These are phyloP conservation scores for Ogataea neopini DNA, from an alignment of 805 yeast genomes.

Conservation along the genomic window DNA sequence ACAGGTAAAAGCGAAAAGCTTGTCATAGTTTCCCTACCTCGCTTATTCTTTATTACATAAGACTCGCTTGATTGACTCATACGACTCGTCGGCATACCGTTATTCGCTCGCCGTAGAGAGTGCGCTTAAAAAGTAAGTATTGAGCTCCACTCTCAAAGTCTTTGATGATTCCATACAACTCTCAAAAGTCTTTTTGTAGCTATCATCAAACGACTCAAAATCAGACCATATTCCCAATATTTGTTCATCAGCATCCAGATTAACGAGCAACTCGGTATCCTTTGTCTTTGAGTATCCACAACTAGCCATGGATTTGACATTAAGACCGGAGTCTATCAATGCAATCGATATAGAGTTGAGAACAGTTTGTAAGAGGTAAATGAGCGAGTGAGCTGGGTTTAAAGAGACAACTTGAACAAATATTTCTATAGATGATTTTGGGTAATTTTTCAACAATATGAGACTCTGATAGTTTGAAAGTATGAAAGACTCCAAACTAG, in stretches of 20 bases:
- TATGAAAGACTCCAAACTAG: slow-evolving; percentile 43
- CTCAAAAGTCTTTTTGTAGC: slow-evolving; percentile 32
- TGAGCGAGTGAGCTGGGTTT: slow-evolving; percentile 35
- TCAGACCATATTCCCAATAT: slow-evolving; percentile 63
- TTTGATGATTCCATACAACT: slow-evolving; percentile 46
- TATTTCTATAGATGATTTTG: slow-evolving; percentile 85
- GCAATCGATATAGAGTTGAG: slow-evolving; percentile 72
- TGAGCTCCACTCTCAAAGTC: slow-evolving; percentile 44
- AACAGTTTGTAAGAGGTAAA: slow-evolving; percentile 43
- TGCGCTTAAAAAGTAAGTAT: slow-evolving; percentile 40
- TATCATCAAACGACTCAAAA: slow-evolving; percentile 32
- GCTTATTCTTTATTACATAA: too few species aligned
- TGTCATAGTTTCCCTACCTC: too few species aligned
- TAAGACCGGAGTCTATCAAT: slow-evolving; percentile 81
- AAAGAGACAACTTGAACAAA: slow-evolving; percentile 66
- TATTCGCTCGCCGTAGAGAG: slow-evolving; percentile 2
- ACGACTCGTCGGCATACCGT: too few species aligned
- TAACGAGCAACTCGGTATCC: slow-evolving; percentile 31
- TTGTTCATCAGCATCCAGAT: slow-evolving; percentile 51
- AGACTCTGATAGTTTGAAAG: slow-evolving; percentile 38
- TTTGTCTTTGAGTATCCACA: slow-evolving; percentile 42
- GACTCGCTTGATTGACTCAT: too few species aligned
- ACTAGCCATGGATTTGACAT: slow-evolving; percentile 73
- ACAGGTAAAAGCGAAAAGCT: too few species aligned
- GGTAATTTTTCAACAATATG: slow-evolving; percentile 69